These are phyloP conservation scores for Globisporangium rhizosaccharum DNA, from an alignment of 352 stramenopile species.

Conservation along the genomic window DNA sequence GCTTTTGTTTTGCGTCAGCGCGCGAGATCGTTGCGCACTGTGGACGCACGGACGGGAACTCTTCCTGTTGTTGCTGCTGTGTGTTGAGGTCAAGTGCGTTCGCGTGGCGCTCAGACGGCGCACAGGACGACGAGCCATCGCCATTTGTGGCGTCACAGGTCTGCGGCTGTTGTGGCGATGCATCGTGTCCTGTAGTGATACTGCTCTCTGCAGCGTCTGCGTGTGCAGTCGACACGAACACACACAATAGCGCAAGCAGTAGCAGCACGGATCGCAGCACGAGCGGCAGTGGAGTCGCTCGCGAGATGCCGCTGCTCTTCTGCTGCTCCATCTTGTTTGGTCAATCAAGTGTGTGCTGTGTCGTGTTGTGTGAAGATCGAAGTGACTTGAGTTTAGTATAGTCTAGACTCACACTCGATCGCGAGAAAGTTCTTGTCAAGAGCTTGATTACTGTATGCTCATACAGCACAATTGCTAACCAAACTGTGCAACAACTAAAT, in stretches of 20 bases:
- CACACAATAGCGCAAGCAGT: neutral
- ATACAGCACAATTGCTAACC: too few relatives aligned
- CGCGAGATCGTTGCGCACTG: constrained; percentile 1
- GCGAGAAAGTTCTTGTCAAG: too few relatives aligned
- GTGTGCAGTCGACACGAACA: neutral
- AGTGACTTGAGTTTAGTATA: neutral
- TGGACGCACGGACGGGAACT: neutral
- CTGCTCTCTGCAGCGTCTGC: neutral
- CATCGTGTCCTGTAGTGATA: neutral
- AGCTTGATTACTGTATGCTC: too few relatives aligned
- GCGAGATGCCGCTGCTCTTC: neutral
- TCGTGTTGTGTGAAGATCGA: neutral
- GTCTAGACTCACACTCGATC: neutral
- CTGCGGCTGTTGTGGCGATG: neutral
- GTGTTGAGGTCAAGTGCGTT: neutral
- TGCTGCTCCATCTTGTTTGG: neutral
- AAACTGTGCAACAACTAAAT: too few relatives aligned
- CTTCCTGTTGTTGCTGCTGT: neutral
- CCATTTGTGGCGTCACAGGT: neutral
- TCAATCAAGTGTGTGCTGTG: too few relatives aligned
- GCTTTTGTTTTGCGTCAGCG: constrained; percentile 22
- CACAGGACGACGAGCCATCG: neutral
- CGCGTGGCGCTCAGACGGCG: neutral
- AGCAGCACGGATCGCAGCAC: neutral
- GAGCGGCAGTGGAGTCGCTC: too few relatives aligned